Percentiles rank a stretch among this genome's conserved stretches.
These are phyloP conservation scores for Tephrocybe sp. DNA, from an alignment of 768 basidiomycete genomes.

Conservation along the genomic window DNA sequence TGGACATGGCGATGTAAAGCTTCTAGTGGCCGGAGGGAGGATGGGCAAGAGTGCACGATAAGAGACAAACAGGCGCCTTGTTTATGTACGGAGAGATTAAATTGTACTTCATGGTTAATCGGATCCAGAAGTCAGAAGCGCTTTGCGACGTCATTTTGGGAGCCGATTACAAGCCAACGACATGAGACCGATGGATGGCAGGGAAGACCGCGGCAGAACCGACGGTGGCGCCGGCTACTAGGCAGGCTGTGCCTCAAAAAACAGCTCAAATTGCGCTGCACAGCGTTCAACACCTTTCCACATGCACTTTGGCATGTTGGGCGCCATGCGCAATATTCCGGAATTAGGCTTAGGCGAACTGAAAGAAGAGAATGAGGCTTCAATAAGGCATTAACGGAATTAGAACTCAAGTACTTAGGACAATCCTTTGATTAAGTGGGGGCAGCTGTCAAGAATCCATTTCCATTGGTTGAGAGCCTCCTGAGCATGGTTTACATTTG, in stretches of 20 bases:
- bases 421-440: slow-evolving; percentile 2
- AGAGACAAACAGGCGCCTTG: not conserved
- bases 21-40: too few species aligned
- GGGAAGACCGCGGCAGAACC: slow-evolving; percentile 6
- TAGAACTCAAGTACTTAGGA: not conserved
- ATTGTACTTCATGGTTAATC: not conserved
- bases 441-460: not conserved
- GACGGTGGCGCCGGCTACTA: not conserved
- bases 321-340: too few species aligned
- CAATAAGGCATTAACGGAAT: too few species aligned
- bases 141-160: not conserved
- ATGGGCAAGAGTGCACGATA: not conserved
- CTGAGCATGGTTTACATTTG: too few species aligned
- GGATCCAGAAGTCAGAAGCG: not conserved
- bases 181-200: not conserved
- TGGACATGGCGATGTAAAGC: slow-evolving; percentile 18
- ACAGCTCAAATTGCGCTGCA: too few species aligned
- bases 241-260: too few species aligned
- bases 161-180: not conserved
- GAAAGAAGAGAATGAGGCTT: too few species aligned
- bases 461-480: too few species aligned
- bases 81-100: not conserved
- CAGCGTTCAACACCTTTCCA: too few species aligned
- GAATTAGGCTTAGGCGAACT: too few species aligned
- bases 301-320: too few species aligned